Evolutionary conservation across 345 rosid genomes (phyloP), one percentile per base, ranked within the genome.

Genomic region (Syzygium jambos): DNA sequence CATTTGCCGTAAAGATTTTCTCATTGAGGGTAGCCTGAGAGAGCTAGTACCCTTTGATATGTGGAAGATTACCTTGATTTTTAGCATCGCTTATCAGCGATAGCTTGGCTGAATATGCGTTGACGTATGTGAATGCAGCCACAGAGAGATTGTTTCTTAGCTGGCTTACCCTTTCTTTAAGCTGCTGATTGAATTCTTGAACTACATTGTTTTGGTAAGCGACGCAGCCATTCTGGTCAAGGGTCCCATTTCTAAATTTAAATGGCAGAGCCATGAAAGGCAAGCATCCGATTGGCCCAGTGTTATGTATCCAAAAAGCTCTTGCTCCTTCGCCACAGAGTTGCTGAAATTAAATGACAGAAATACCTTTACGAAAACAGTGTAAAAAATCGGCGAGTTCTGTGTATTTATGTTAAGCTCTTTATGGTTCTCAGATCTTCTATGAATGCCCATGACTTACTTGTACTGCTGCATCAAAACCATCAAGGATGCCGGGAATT

Each of bases 241-340:
- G 82, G 43, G 88, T 83, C 11, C 93, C 90, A 6, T 92, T 59
- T 57, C 65, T 25, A 25, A 11, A 57, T 25, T 57, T 89, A 63
- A 84, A 91, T 51, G 59, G 85, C 34, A 89, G 59, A 12, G 88
- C 91, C 85, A 90, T 92, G 87, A 91, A 88, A 25, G 95, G 92
- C 51, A 93, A 85, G 88, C 95, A 93, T 51, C 95, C 95, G 8
- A 93, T 90, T 29, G 93, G 93, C 52, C 95, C 90, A 14, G 89
- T 91, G 89, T 91, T 93, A 59, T 94, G 96, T 85, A 93, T 83
- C 95, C 93, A 93, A 87, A 94, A 93, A 53, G 92, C 90, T 84
- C 95, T 91, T 10, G 95, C 95, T 0, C 93, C 96, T 43, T 77
- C 85, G 7, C 41, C 77, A 51, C 92, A 89, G 41, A 94, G 84